Conservation (phyloP, 768 basidiomycete genomes). For the Suillus clintonianus region DNA sequence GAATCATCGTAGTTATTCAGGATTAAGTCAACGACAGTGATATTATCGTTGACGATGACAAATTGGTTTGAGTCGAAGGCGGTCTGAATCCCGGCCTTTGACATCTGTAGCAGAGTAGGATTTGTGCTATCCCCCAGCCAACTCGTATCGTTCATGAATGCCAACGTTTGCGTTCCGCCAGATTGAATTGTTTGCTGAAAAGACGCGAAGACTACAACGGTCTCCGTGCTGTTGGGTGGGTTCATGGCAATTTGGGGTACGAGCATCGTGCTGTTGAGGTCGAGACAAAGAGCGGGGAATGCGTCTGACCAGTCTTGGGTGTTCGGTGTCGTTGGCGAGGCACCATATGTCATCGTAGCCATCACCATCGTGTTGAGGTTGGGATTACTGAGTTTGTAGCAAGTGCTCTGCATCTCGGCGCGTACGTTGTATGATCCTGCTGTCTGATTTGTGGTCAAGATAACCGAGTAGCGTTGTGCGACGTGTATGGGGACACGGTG, state of each 20-base stretch:
- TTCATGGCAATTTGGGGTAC: slow-evolving; percentile 25
- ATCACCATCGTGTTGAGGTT: slow-evolving; percentile 31
- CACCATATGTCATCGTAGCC: slow-evolving; percentile 28
- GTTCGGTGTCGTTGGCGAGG: slow-evolving; percentile 23
- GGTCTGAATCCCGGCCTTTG: slow-evolving; percentile 25
- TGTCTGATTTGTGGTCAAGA: slow-evolving; percentile 43
- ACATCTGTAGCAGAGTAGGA: slow-evolving; percentile 31
- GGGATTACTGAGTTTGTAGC: slow-evolving; percentile 33
- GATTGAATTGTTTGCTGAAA: slow-evolving; percentile 27
- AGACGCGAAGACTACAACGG: slow-evolving; percentile 20
- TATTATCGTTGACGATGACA: slow-evolving; percentile 26
- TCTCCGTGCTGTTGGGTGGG: slow-evolving; percentile 29
- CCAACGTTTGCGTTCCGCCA: slow-evolving; percentile 26
- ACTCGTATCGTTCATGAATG: slow-evolving; percentile 28
- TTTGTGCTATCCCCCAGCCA: slow-evolving; percentile 25
- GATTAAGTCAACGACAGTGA: slow-evolving; percentile 27
- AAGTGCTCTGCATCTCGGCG: slow-evolving; percentile 34
- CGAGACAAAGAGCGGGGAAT: slow-evolving; percentile 22
- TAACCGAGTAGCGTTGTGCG: slow-evolving; percentile 53
- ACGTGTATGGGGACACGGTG: slow-evolving; percentile 42
- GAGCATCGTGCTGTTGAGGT: slow-evolving; percentile 31
- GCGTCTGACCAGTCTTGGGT: slow-evolving; percentile 29
- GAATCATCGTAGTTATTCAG: slow-evolving; percentile 27
- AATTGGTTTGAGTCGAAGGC: slow-evolving; percentile 26
- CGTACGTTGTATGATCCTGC: slow-evolving; percentile 38